Evolutionary conservation across 2,329 filamentous ascomycete genomes (phyloP), one percentile per base, ranked within the genome.

Genomic region (Trichocomaceae sp.): DNA sequence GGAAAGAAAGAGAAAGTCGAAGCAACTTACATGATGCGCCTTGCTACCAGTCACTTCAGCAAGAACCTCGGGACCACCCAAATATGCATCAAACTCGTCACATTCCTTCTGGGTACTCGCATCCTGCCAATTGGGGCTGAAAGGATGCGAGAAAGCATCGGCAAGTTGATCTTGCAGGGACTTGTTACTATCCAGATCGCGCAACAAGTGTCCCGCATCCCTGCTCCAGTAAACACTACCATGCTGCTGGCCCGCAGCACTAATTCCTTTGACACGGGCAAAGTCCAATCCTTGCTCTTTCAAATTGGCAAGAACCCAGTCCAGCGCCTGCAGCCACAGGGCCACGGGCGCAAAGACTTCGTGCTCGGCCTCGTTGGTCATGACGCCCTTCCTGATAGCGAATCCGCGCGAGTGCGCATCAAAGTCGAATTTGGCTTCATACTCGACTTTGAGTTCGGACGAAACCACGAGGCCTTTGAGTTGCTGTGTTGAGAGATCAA

Each of bases 71-170:
- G 82, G 77, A 6, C 77, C 77, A 0, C 87, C 88, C 7, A 96
- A 74, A 52, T 78, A 76, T 5, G 76, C 79, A 69, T 97, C 91
- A 66, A 97, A 97, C 59, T 82, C 79, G 69, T 96, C 90, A 68
- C 91, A 96, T 74, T 99, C 88, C 61, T 79, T 79, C 75, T 96
- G 90, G 1, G 93, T 97, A 73, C 90, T 96, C 58, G 91, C 87
- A 70, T 99, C 93, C 74, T 97, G 93, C 93, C 93, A 99, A 71
- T 97, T 99, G 7, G 93, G 93, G 61, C 89, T 90, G 74, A 85
- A 91, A 4, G 87, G 85, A 69, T 95, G 87, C 15, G 90, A 87
- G 66, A 97, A 88, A 0, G 86, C 87, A 2, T 73, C 75, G 9
- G 76, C 74, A 23, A 97, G 76, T 74, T 95, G 90, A 57, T 87